phyloP scores from a whole-genome alignment of 306 rosid genomes.

The Alnus rubra region DNA sequence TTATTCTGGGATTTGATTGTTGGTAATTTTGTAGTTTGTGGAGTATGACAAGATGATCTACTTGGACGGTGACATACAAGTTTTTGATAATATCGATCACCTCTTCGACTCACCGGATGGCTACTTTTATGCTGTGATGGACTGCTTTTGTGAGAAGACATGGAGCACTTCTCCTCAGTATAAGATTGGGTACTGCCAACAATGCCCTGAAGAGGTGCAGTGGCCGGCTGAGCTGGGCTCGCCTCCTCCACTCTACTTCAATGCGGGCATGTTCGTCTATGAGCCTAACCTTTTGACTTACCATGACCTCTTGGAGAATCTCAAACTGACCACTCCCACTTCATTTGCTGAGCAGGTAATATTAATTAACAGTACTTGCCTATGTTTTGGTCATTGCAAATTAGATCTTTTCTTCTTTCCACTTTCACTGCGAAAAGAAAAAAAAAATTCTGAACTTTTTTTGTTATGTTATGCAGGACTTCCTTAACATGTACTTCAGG shows the following conservation, averaged over 20 bases:
- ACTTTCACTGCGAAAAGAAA: too few relatives aligned
- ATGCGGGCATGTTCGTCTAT: slow-evolving; percentile 69
- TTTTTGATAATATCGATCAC: slow-evolving; percentile 57
- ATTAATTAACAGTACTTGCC: not conserved
- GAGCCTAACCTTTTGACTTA: slow-evolving; percentile 47
- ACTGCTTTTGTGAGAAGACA: slow-evolving; percentile 63
- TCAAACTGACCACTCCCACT: slow-evolving; percentile 46
- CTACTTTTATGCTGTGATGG: slow-evolving; percentile 62
- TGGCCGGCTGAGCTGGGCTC: slow-evolving; percentile 56
- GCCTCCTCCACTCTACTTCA: slow-evolving; percentile 61
- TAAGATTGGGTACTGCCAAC: slow-evolving; percentile 65
- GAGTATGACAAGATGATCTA: slow-evolving; percentile 66
- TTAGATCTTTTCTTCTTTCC: too few relatives aligned
- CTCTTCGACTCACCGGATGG: slow-evolving; percentile 49
- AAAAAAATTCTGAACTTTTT: not conserved
- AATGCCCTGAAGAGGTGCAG: slow-evolving; percentile 49
- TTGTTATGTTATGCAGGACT: slow-evolving; percentile 38
- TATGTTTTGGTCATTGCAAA: too few relatives aligned
- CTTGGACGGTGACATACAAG: slow-evolving; percentile 70
- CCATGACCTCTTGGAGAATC: slow-evolving; percentile 45
- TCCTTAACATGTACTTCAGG: slow-evolving; percentile 67
- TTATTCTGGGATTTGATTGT: not conserved
- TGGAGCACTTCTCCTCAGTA: slow-evolving; percentile 57
- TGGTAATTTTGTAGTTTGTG: slow-evolving; percentile 39
- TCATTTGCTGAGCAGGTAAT: slow-evolving; percentile 63